phyloP scores from a whole-genome alignment of 495 filamentous ascomycete species.

The Chaetomium fimeti region DNA sequence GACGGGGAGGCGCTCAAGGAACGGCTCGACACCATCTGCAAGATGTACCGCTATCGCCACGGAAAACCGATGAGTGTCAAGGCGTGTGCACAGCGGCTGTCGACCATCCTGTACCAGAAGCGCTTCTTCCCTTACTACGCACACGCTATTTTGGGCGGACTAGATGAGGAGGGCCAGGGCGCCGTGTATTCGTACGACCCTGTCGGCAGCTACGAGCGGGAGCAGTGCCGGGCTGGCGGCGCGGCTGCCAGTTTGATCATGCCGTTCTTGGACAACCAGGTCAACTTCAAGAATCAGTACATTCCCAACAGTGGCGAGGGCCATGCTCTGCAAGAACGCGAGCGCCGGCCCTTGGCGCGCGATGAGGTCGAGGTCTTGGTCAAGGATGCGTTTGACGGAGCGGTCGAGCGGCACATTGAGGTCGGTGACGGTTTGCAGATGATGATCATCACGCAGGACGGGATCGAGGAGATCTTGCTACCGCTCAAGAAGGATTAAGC shows the following conservation, averaged over 20 bases:
- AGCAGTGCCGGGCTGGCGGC: slow-evolving; percentile 91
- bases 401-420: slow-evolving; percentile 97
- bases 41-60: slow-evolving; percentile 96
- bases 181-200: slow-evolving; percentile 97
- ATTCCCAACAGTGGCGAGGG: slow-evolving; percentile 82
- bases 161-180: slow-evolving; percentile 93
- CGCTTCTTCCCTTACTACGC: slow-evolving; percentile 99
- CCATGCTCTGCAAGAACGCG: slow-evolving; percentile 70
- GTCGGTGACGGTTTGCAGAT: slow-evolving; percentile 96
- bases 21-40: slow-evolving; percentile 83
- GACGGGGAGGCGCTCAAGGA: slow-evolving; percentile 90
- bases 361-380: slow-evolving; percentile 80
- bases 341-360: slow-evolving; percentile 62
- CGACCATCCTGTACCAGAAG: slow-evolving; percentile 92
- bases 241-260: slow-evolving; percentile 97
- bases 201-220: slow-evolving; percentile 92
- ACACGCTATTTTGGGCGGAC: slow-evolving; percentile 83
- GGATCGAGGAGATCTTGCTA: slow-evolving; percentile 79
- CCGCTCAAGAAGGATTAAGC: slow-evolving; percentile 80
- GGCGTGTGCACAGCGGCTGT: slow-evolving; percentile 88
- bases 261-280: slow-evolving; percentile 98
- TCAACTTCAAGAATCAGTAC: slow-evolving; percentile 99
- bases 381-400: slow-evolving; percentile 95
- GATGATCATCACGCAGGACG: slow-evolving; percentile 82
- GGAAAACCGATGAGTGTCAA: slow-evolving; percentile 88